A percentile compares a stretch with the other conserved stretches of the same genome.
phyloP scores from a whole-genome alignment of 345 rosid species.

The Corymbia maculata region DNA sequence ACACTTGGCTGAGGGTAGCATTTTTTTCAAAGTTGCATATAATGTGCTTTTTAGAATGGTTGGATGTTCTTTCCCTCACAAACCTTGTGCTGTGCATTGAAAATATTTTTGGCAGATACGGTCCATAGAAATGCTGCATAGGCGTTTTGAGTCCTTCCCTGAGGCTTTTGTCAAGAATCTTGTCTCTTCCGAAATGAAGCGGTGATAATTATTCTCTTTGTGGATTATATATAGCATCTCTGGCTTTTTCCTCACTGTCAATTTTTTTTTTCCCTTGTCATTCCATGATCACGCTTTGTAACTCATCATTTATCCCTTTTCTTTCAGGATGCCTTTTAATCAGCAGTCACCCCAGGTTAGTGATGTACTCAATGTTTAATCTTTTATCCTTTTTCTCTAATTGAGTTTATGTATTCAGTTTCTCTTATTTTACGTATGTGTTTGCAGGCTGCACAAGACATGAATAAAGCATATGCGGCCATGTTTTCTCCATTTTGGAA shows the following conservation, averaged over 20 bases:
- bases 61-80: background rate
- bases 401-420: background rate
- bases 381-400: background rate
- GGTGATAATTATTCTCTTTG: slow-evolving; percentile 26
- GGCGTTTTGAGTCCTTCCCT: slow-evolving; percentile 98
- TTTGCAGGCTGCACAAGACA: slow-evolving; percentile 54
- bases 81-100: background rate
- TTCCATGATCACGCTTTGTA: background rate
- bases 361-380: background rate
- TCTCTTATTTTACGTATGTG: background rate
- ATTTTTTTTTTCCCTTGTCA: background rate
- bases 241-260: background rate
- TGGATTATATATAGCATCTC: background rate
- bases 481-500: slow-evolving; percentile 99
- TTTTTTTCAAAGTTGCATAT: background rate
- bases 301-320: background rate
- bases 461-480: slow-evolving; percentile 71
- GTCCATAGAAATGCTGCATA: slow-evolving; percentile 88
- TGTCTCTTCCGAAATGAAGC: slow-evolving; percentile 48
- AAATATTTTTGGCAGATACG: slow-evolving; percentile 55
- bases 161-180: slow-evolving; percentile 83
- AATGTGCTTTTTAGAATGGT: background rate
- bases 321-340: slow-evolving; percentile 38
- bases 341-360: slow-evolving; percentile 59
- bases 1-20: background rate